A percentile compares a stretch with the other conserved stretches of the same genome.
phyloP scores from a whole-genome alignment of 345 rosid species.

The Stellera chamaejasme region DNA sequence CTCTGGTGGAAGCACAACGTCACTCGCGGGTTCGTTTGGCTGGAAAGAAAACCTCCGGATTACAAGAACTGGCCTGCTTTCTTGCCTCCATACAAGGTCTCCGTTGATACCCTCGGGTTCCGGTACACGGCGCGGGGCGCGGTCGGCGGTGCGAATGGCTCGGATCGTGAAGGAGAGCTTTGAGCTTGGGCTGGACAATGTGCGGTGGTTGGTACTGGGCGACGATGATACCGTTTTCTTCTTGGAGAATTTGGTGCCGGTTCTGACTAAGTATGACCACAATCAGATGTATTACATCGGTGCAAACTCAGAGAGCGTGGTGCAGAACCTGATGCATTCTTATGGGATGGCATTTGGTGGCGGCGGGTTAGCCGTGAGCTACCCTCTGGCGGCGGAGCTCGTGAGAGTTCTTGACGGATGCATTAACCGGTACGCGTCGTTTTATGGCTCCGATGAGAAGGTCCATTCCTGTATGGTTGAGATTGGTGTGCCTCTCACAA shows the following conservation, averaged over 20 bases:
- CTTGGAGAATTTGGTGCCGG: conserved; percentile 55
- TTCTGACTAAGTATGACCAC: conserved; percentile 67
- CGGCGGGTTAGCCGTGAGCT: conserved; percentile 80
- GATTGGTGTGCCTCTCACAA: conserved; percentile 73
- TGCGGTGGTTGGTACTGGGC: conserved; percentile 95
- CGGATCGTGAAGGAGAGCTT: conserved; percentile 79
- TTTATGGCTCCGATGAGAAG: conserved; percentile 88
- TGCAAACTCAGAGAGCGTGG: conserved; percentile 79
- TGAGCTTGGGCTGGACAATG: conserved; percentile 52
- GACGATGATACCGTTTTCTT: conserved; percentile 94
- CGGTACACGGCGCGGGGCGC: conserved; percentile 63
- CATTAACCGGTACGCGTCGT: conserved; percentile 54
- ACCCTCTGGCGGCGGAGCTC: conserved; percentile 61
- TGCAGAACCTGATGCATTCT: conserved; percentile 74
- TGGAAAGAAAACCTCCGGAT: conserved; percentile 45
- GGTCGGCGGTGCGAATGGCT: conserved; percentile 67
- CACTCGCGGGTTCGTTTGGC: conserved; percentile 81
- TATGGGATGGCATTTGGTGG: conserved; percentile 88
- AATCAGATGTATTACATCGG: conserved; percentile 88
- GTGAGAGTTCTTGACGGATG: conserved; percentile 75
- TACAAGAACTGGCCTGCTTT: conserved; percentile 26
- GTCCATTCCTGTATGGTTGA: conserved; percentile 71
- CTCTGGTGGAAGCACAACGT: conserved; percentile 77
- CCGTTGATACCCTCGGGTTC: conserved; percentile 57
- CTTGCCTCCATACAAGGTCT: conserved; percentile 55